Evolutionary conservation across 345 rosid species (phyloP).

Genomic region (Lumnitzera littorea): DNA sequence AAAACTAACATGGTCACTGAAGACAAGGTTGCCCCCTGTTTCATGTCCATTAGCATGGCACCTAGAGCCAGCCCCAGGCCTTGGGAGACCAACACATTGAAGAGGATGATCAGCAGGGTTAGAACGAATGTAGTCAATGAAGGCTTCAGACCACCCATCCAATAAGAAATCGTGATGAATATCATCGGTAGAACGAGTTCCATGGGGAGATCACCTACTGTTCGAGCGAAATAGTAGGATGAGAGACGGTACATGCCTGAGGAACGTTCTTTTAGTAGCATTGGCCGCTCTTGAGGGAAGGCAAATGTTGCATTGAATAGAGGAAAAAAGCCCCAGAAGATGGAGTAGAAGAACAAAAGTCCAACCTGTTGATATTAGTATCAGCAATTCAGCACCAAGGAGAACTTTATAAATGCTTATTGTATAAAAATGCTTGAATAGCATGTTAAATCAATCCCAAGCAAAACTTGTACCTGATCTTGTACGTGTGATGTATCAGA

Average conservation of each 20-base stretch:
- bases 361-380: constrained; percentile 49
- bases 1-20: constrained; percentile 84
- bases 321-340: constrained; percentile 92
- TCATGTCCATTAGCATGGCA: constrained; percentile 74
- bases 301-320: constrained; percentile 73
- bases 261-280: constrained; percentile 83
- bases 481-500: constrained; percentile 57
- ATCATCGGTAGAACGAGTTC: constrained; percentile 86
- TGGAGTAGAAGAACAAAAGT: constrained; percentile 80
- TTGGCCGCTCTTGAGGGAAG: constrained; percentile 82
- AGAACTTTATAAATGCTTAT: too few relatives aligned
- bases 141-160: constrained; percentile 97
- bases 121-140: constrained; percentile 49
- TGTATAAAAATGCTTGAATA: too few relatives aligned
- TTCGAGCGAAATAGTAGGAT: constrained; percentile 71
- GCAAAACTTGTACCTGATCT: constrained; percentile 59
- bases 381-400: constrained; percentile 2
- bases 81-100: constrained; percentile 81
- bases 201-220: constrained; percentile 87
- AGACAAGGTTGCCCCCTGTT: constrained; percentile 75
- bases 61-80: constrained; percentile 82
- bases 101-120: constrained; percentile 59
- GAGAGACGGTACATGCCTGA: constrained; percentile 91
- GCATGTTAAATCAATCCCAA: background rate
- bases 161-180: constrained; percentile 63